A percentile compares a stretch with the other conserved stretches of the same genome.
Conservation (phyloP, 805 yeast species). For the Sporopachydermia lactativora region DNA sequence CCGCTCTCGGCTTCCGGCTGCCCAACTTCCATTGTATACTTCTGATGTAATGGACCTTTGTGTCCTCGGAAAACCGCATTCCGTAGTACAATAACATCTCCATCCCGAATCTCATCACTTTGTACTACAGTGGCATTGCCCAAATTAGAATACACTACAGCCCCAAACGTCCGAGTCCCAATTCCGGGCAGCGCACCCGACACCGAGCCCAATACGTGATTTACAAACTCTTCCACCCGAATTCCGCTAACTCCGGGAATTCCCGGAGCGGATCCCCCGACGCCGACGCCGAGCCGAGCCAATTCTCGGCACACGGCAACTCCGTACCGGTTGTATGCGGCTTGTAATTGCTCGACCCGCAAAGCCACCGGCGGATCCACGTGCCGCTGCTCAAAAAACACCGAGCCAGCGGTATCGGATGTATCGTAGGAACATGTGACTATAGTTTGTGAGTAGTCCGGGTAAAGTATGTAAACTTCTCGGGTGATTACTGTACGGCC, state of each 20-base stretch:
- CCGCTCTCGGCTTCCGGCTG: constrained; percentile 39
- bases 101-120: constrained; percentile 55
- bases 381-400: constrained; percentile 22
- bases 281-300: constrained; percentile 14
- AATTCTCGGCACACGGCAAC: constrained; percentile 29
- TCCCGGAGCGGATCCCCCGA: constrained; percentile 16
- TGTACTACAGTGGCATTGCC: constrained; percentile 36
- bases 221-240: constrained; percentile 22
- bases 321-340: constrained; percentile 32
- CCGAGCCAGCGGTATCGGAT: constrained; percentile 38
- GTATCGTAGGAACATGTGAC: constrained; percentile 43
- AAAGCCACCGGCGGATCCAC: constrained; percentile 29
- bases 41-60: constrained; percentile 37
- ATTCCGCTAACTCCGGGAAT: constrained; percentile 22
- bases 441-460: constrained; percentile 54
- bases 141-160: constrained; percentile 44
- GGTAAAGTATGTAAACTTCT: constrained; percentile 59
- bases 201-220: constrained; percentile 22
- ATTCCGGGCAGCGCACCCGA: constrained; percentile 39
- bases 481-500: constrained; percentile 31
- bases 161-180: constrained; percentile 62
- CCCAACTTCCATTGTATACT: constrained; percentile 47
- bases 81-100: constrained; percentile 70
- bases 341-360: constrained; percentile 33
- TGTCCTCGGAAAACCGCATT: constrained; percentile 64